A percentile compares a stretch with the other conserved stretches of the same genome.
Evolutionary conservation across 768 basidiomycete genomes (phyloP).

Genomic region (Termitomyces sp.): DNA sequence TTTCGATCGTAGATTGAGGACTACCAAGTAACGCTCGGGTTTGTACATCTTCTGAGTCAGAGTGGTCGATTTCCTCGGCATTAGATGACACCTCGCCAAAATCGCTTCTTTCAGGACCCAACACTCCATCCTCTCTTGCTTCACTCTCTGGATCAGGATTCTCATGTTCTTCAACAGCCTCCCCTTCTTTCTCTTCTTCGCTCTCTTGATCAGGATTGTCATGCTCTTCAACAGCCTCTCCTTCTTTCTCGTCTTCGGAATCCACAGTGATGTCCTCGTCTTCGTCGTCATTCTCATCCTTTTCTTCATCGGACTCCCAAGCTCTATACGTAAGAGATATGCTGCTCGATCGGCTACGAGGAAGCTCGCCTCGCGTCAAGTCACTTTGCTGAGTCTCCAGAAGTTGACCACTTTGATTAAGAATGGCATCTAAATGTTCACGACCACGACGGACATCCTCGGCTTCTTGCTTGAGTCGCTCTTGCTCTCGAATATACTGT

Average conservation of each 20-base stretch:
- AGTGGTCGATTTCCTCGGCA: background rate
- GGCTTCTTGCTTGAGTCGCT: constrained; percentile 55
- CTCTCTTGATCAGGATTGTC: constrained; percentile 13
- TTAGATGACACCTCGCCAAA: background rate
- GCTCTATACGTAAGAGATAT: constrained; percentile 28
- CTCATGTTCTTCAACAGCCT: constrained; percentile 27
- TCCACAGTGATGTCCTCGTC: constrained; percentile 24
- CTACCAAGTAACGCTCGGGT: constrained; percentile 15
- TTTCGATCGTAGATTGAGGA: background rate
- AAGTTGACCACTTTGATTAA: constrained; percentile 84
- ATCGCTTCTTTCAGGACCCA: background rate
- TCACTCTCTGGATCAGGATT: constrained; percentile 12
- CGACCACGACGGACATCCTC: constrained; percentile 76
- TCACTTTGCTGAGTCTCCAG: constrained; percentile 80
- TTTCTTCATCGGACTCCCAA: constrained; percentile 34
- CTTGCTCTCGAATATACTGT: constrained; percentile 72
- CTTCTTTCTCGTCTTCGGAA: constrained; percentile 25
- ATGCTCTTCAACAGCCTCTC: constrained; percentile 28
- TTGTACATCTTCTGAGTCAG: constrained; percentile 11
- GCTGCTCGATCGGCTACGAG: constrained; percentile 55
- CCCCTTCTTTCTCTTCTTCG: constrained; percentile 25
- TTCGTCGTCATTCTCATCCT: constrained; percentile 32
- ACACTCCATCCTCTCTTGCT: constrained; percentile 9
- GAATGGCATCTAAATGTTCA: constrained; percentile 84
- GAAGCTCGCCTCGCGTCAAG: constrained; percentile 45